Conservation (phyloP, 257 asterid genomes). For the Solanum phureja region DNA sequence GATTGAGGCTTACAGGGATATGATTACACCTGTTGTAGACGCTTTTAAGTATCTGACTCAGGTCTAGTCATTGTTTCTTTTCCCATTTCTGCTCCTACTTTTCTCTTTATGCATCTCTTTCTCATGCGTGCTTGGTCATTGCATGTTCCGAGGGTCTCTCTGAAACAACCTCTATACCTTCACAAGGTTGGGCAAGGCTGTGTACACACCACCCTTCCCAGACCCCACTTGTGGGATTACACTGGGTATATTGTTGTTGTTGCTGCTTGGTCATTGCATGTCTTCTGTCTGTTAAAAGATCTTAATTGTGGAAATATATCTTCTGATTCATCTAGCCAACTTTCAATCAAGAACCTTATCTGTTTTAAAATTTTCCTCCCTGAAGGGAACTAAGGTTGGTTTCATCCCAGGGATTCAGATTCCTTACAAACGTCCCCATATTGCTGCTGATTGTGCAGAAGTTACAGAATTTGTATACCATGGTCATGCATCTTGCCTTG, state of each 20-base stretch:
- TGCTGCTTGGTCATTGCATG: neutral
- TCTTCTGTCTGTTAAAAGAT: neutral
- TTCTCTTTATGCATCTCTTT: neutral
- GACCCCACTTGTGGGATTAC: neutral
- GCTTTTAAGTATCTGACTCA: constrained; percentile 97
- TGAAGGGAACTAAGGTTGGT: neutral
- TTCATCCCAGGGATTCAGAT: neutral
- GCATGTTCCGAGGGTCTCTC: neutral
- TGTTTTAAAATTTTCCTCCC: neutral
- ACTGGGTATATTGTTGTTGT: neutral
- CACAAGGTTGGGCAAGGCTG: neutral
- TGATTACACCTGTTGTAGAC: constrained; percentile 99
- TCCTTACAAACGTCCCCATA: neutral
- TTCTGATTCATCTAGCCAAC: neutral
- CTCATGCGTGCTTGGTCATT: neutral
- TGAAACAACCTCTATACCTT: neutral
- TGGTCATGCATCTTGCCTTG: neutral
- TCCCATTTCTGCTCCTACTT: neutral
- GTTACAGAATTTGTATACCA: neutral
- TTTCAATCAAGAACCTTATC: neutral
- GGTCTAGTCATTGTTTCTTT: constrained; percentile 31
- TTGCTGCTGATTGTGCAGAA: neutral
- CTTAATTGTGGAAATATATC: neutral
- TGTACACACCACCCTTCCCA: neutral
- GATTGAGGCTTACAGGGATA: constrained; percentile 99